Evolutionary conservation across 148 eudicot species (phyloP).

Genomic region (Arbutus unedo): DNA sequence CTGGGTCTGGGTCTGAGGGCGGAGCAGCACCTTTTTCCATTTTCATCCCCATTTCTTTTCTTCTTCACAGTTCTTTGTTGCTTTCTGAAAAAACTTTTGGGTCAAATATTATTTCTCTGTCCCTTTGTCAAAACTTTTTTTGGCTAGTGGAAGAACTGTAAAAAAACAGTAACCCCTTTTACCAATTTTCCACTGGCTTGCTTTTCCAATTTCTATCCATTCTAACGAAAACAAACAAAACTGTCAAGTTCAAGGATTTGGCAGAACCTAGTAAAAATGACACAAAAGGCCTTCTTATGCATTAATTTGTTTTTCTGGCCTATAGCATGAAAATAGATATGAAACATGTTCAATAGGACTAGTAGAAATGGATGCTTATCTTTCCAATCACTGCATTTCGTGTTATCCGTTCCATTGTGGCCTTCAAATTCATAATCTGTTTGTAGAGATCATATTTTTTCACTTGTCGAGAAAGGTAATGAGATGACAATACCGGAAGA

Average conservation of each 20-base stretch:
- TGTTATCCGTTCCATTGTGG: background rate
- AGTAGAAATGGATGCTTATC: background rate
- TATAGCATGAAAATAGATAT: background rate
- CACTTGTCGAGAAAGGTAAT: too few species aligned
- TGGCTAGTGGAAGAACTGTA: background rate
- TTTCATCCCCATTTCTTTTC: constrained; percentile 11
- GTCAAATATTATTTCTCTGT: background rate
- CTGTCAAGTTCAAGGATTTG: background rate
- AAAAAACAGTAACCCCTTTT: background rate
- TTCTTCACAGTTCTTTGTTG: background rate
- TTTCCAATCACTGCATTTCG: background rate
- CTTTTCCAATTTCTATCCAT: background rate
- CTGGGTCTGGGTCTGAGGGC: background rate
- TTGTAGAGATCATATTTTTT: background rate
- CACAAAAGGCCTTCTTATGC: background rate
- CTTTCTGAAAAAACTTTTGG: background rate
- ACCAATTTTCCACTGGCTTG: background rate
- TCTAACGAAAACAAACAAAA: background rate
- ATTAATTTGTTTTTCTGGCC: background rate
- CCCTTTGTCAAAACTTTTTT: background rate
- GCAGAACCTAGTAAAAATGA: background rate
- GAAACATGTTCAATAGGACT: background rate
- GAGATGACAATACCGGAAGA: too few species aligned
- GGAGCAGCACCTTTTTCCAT: constrained; percentile 3
- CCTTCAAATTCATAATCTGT: background rate